Evolutionary conservation across 192 early-diverging fungal genomes (phyloP), one percentile per base, ranked within the genome.

Genomic region (Dispira simplex): DNA sequence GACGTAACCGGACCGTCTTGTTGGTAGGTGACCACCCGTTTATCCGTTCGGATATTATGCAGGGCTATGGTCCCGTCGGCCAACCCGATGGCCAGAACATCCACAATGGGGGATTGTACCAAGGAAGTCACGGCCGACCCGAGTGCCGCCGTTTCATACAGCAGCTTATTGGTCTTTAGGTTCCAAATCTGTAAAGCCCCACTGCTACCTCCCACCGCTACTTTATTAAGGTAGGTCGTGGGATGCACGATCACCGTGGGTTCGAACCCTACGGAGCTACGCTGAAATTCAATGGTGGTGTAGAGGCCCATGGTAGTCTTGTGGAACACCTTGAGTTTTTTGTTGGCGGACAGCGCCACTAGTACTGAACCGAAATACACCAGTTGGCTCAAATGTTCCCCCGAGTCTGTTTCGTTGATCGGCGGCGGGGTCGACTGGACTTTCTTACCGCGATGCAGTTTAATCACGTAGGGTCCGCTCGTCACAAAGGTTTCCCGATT

Each of bases 181-280:
- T 99, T 99, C 91, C 91, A 99, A 63, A 99, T 77, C 75, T 93
- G 89, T 83, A 99, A 78, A 0, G 76, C 70, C 43, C 93, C 95
- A 68, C 97, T 82, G 14, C 77, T 80, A 67, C 88, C 90, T 26
- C 81, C 90, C 16, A 98, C 70, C 6, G 98, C 75, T 10, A 99
- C 77, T 72, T 99, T 99, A 81, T 99, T 98, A 43, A 99, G 71
- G 77, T 98, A 99, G 2, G 97, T 97, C 77, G 83, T 88, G 25
- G 97, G 97, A 64, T 99, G 97, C 47, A 98, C 74, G 12, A 95
- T 66, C 0, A 78, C 64, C 9, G 93, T 86, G 10, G 85, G 75
- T 27, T 79, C 78, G 70, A 95, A 94, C 32, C 32, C 32, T 39
- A 6, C 32, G 0, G 76, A 65, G 21, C 77, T 68, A 66, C 51